Base-by-base conservation (phyloP, 202 grass and related monocot species). In the Carex arenaria region DNA sequence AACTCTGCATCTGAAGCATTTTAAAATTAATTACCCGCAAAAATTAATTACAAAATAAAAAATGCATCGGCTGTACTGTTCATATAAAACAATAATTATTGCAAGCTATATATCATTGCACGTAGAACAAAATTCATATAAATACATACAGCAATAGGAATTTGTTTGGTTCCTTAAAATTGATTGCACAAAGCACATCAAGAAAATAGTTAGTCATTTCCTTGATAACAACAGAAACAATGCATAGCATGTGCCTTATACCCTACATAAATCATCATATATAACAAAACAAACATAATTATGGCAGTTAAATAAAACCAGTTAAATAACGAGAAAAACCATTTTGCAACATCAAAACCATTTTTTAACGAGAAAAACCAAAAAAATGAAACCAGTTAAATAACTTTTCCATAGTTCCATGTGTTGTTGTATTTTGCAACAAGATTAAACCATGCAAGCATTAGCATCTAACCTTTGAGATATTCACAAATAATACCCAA, bases 51-150 rank as follows among this genome's bases (percentile, higher is more conserved):
- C 32, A 9, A n/a, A 69, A 11, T 1, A 43, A 43, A 43, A 9
- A 8, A 9, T 45, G 6, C 42, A 45, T 45, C 42, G 7, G 42
- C 9, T 22, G 28, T 47, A 22, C 51, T 47, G 52, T 61, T 61
- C 7, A 64, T 43, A 47, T 9, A 1, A 61, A 72, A 72, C 42
- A 3, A 72, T 8, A 72, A 72, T 38, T n/a, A 71, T 38, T 42
- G 47, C 4, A 74, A 52, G 51, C 11, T 26, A 30, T 53, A 7
- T 30, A 71, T 81, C 61, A 31, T n/a, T 81, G 3, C 32, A 4
- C 32, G 32, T 51, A 14, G 36, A 81, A 81, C 60, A 82, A 38
- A 82, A 69, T 38, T 52, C 45, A 68, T 22, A 74, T 19, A 82
- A 51, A 34, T n/a, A 6, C 72, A 77, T 28, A 57, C 52, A 77